Base-by-base conservation (phyloP, 208 protist species). In the Naegleria gruberi region DNA sequence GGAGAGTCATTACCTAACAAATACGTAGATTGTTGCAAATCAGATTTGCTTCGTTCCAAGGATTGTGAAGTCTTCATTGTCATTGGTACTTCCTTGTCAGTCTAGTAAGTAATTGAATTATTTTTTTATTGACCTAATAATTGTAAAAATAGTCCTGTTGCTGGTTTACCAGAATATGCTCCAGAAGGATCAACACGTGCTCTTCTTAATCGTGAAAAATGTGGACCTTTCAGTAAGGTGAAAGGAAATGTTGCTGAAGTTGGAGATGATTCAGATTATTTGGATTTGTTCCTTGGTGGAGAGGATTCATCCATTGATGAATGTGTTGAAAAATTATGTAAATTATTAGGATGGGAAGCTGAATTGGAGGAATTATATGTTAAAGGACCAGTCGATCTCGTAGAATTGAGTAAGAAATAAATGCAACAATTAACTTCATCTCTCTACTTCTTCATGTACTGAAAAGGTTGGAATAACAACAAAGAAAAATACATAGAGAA, bases 51-150 rank as follows among this genome's bases (percentile, higher is more conserved):
- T 30, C 51, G 12, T 30, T 65, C 51, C 51, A 4, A 65, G 15
- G 30, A 19, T 77, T 96, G 95, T 82, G 95, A 99, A 73, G 44
- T 98, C 1, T 90, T 99, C 17, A 93, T 99, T 74, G 95, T 99
- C 40, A 95, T 98, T 81, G 98, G 98, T 41, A 99, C 97, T 2
- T 98, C 97, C 1, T 92, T 99, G 40, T 92, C 96, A 90, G 98
- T 99, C 12, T 65, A 65, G n/a, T n/a, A n/a, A n/a, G n/a, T n/a
- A n/a, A n/a, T n/a, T n/a, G n/a, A n/a, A n/a, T n/a, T n/a, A n/a
- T n/a, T n/a, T n/a, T n/a, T n/a, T n/a, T n/a, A n/a, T n/a, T n/a
- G n/a, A n/a, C n/a, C n/a, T n/a, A n/a, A n/a, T n/a, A n/a, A n/a
- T n/a, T n/a, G n/a, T n/a, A n/a, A n/a, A n/a, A n/a, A n/a, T 46